Evolutionary conservation across 805 yeast species (phyloP).

Genomic region (Monosporozyma unispora): DNA sequence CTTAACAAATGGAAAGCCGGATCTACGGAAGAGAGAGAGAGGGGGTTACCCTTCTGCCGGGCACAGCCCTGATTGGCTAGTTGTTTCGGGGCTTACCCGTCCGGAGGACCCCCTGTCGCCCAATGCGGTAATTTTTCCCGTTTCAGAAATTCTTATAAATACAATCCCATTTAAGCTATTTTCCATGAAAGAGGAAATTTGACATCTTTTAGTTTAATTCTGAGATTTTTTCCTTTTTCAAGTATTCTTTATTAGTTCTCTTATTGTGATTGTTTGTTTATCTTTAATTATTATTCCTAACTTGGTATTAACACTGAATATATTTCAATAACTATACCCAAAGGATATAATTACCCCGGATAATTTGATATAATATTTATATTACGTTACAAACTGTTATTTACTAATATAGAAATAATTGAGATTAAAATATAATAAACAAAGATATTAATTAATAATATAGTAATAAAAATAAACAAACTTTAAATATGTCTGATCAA

Average conservation of each 20-base stretch:
- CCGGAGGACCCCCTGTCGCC: neutral
- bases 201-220: neutral
- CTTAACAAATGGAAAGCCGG: no score
- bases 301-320: neutral
- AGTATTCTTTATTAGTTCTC: neutral
- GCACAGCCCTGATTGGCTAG: neutral
- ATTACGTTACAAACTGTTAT: no score
- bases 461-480: neutral
- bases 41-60: neutral
- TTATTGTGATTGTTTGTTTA: neutral
- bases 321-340: neutral
- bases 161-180: neutral
- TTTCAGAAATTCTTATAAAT: constrained; percentile 1
- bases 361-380: no score
- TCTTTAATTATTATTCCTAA: neutral
- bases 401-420: no score
- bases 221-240: neutral
- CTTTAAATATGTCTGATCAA: constrained; percentile 1
- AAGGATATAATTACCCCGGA: no score
- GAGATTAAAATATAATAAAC: no score
- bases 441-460: neutral
- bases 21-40: no score
- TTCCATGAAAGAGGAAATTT: neutral
- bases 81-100: neutral
- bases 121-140: constrained; percentile 3